These are phyloP conservation scores for Alternaria burnsii DNA, from an alignment of 2,329 filamentous ascomycete genomes.

Conservation along the genomic window DNA sequence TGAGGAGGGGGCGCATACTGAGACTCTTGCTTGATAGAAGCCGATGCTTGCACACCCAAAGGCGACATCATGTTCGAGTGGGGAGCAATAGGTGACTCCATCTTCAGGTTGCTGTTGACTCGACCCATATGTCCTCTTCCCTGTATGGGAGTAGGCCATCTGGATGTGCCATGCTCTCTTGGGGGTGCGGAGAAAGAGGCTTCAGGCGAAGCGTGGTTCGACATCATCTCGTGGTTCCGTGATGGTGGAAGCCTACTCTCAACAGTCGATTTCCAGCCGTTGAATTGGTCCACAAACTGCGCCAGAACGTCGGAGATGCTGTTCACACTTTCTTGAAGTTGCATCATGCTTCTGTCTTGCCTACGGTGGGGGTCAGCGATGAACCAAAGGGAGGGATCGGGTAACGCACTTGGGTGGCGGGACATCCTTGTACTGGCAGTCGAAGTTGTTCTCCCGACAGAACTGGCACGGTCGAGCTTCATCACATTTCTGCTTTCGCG, in stretches of 20 bases:
- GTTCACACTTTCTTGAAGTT: slow-evolving; percentile 58
- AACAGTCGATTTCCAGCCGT: slow-evolving; percentile 45
- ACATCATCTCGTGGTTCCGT: slow-evolving; percentile 25
- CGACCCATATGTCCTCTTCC: slow-evolving; percentile 34
- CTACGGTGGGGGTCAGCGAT: slow-evolving; percentile 35
- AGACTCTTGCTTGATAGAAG: slow-evolving; percentile 44
- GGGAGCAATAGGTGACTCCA: slow-evolving; percentile 41
- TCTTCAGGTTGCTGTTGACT: slow-evolving; percentile 45
- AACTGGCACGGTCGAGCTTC: slow-evolving; percentile 57
- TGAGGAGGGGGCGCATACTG: slow-evolving; percentile 30
- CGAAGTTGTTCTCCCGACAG: slow-evolving; percentile 84
- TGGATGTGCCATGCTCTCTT: slow-evolving; percentile 38
- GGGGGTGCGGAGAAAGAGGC: slow-evolving; percentile 32
- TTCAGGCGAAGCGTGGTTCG: slow-evolving; percentile 44
- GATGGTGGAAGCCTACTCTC: slow-evolving; percentile 38
- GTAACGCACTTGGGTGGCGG: slow-evolving; percentile 82
- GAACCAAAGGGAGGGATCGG: neutral
- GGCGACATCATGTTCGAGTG: slow-evolving; percentile 37
- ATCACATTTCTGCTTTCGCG: slow-evolving; percentile 54
- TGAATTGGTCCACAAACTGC: slow-evolving; percentile 42
- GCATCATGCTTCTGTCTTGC: slow-evolving; percentile 61
- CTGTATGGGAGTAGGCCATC: slow-evolving; percentile 43
- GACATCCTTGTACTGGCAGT: slow-evolving; percentile 90
- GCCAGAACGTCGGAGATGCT: slow-evolving; percentile 43
- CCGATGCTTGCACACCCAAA: slow-evolving; percentile 31